Percentiles rank a stretch among this genome's conserved stretches.
Evolutionary conservation across 116 monocot genomes (phyloP).

Genomic region (Phalaenopsis hybrid): DNA sequence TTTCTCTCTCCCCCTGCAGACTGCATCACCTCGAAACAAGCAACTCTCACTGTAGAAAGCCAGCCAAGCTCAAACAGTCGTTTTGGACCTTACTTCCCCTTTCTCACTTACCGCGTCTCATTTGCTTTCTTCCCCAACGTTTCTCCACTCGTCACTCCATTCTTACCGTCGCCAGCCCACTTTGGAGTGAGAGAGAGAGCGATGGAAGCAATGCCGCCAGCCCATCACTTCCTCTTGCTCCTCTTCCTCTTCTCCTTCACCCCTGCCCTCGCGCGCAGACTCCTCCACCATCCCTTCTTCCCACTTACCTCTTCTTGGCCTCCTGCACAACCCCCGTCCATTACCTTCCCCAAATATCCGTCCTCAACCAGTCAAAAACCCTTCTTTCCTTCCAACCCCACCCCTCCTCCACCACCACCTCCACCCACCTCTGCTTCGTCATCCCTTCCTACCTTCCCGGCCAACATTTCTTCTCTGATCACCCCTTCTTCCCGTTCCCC

Average conservation of each 20-base stretch:
- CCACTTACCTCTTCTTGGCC: slow-evolving; percentile 14
- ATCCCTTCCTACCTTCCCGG: slow-evolving; percentile 21
- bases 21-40: background rate
- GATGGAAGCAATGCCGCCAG: background rate
- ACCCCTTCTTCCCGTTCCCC: slow-evolving; percentile 7
- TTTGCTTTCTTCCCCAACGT: background rate
- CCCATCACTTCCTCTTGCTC: background rate
- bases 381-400: slow-evolving; percentile 22
- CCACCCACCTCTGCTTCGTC: background rate
- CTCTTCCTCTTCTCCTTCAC: background rate
- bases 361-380: slow-evolving; percentile 14
- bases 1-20: background rate
- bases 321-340: slow-evolving; percentile 21
- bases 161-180: background rate
- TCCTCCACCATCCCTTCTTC: slow-evolving; percentile 31
- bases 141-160: background rate
- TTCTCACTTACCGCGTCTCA: background rate
- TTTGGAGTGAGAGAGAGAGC: background rate
- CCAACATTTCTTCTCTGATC: slow-evolving; percentile 23
- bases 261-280: slow-evolving; percentile 11
- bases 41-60: background rate
- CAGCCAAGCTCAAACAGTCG: background rate
- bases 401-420: slow-evolving; percentile 18
- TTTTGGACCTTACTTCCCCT: background rate
- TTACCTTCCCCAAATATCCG: slow-evolving; percentile 26